Conservation (phyloP, 2,329 filamentous ascomycete species). For the Alternaria sp. region DNA sequence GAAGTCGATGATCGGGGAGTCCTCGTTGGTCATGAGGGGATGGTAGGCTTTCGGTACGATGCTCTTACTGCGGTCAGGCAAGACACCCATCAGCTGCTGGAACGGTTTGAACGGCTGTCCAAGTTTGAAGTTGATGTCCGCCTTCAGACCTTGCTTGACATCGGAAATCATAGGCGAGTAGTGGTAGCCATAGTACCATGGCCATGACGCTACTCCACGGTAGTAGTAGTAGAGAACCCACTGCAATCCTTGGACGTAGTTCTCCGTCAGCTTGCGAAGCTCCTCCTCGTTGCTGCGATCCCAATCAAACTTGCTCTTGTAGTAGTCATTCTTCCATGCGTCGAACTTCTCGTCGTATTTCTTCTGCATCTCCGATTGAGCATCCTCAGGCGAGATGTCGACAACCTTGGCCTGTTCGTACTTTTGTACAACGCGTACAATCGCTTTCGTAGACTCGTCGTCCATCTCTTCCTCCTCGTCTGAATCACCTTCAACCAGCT, state of each 20-base stretch:
- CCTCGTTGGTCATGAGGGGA: constrained; percentile 87
- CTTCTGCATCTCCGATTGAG: constrained; percentile 77
- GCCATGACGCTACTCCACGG: constrained; percentile 95
- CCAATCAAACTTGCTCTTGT: constrained; percentile 91
- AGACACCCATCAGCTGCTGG: constrained; percentile 96
- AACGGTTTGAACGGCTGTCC: constrained; percentile 95
- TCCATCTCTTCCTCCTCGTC: constrained; percentile 74
- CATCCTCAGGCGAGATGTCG: constrained; percentile 80
- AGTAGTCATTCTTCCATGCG: constrained; percentile 95
- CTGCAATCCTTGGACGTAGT: constrained; percentile 96
- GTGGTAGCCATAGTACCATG: constrained; percentile 97
- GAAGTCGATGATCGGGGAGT: constrained; percentile 96
- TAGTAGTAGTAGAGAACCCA: constrained; percentile 99
- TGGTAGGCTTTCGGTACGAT: constrained; percentile 91
- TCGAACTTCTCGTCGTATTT: constrained; percentile 91
- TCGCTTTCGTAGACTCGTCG: constrained; percentile 83
- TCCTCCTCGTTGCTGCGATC: constrained; percentile 80
- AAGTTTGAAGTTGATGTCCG: constrained; percentile 89
- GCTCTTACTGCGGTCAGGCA: constrained; percentile 95
- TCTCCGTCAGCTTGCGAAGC: constrained; percentile 83
- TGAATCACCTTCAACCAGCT: constrained; percentile 61
- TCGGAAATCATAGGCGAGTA: constrained; percentile 98
- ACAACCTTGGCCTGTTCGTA: constrained; percentile 91
- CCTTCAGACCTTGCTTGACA: constrained; percentile 84
- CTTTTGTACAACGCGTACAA: constrained; percentile 83